phyloP scores from a whole-genome alignment of 2,329 filamentous ascomycete species.

The Aspergillus japonicus region DNA sequence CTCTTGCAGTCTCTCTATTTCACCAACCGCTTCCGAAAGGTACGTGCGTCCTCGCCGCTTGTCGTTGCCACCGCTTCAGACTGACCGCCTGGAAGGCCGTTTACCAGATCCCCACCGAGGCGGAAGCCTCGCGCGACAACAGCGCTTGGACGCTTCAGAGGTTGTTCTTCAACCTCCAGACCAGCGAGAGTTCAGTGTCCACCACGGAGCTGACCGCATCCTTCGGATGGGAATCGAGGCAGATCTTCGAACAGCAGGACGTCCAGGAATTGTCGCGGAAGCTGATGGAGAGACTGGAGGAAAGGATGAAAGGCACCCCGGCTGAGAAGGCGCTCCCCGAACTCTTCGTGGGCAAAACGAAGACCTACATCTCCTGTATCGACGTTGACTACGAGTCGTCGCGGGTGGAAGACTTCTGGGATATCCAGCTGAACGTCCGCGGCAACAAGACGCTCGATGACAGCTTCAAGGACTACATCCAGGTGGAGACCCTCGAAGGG shows the following conservation, averaged over 20 bases:
- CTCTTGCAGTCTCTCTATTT: constrained; percentile 82
- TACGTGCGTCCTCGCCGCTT: constrained; percentile 34
- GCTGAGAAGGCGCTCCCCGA: constrained; percentile 84
- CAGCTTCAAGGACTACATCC: constrained; percentile 93
- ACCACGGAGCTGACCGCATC: constrained; percentile 94
- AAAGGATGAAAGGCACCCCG: constrained; percentile 95
- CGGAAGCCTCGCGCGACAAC: constrained; percentile 76
- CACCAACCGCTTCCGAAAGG: constrained; percentile 90
- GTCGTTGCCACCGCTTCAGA: background rate
- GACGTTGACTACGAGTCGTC: constrained; percentile 98
- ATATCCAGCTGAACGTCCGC: constrained; percentile 94
- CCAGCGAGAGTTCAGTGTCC: constrained; percentile 75
- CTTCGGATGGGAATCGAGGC: constrained; percentile 96
- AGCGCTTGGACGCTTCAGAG: constrained; percentile 92
- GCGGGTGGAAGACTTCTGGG: constrained; percentile 96
- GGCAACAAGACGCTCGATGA: constrained; percentile 90
- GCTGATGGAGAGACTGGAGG: constrained; percentile 94
- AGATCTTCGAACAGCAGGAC: constrained; percentile 98
- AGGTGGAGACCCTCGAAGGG: constrained; percentile 93
- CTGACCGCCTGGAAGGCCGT: constrained; percentile 63
- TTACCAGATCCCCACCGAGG: constrained; percentile 91
- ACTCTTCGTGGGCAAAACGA: constrained; percentile 96
- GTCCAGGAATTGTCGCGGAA: constrained; percentile 96
- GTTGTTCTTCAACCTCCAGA: constrained; percentile 92
- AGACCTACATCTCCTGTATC: constrained; percentile 98